Base-by-base conservation (phyloP, 2,329 filamentous ascomycete genomes). In the Clarireedia sp. region DNA sequence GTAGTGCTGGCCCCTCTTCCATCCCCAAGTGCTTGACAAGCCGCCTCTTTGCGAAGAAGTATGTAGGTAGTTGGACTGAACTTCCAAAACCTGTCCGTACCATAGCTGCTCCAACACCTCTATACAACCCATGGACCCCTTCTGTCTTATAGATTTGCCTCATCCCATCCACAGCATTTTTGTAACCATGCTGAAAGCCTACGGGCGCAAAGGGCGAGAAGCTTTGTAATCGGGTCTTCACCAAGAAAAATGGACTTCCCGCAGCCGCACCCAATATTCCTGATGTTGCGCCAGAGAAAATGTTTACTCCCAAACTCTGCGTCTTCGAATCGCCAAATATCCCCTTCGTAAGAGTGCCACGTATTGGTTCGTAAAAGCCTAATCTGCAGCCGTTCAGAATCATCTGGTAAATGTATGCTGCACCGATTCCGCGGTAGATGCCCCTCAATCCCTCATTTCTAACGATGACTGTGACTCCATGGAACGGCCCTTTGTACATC, bases 341-440 rank as follows among this genome's bases (percentile, higher is more conserved):
- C 49, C 88, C 74, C 5, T 75, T 77, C 0, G 90, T 85, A 45
- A 95, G 69, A 21, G 76, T 78, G 48, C 82, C 78, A 68, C 94
- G 89, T 73, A 97, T 82, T 5, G 94, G 94, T 70, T 99, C 94
- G 78, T 99, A 99, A 78, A 99, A 96, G 59, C 94, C 91, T 54
- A 99, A 78, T 54, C 94, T 89, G 73, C 91, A 99, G 67, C 94
- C 94, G 71, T 99, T 99, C 66, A 99, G 84, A 51, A 95, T 82
- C 67, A 97, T 83, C 75, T 99, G 94, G 75, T 99, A 99, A 68
- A 96, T 78, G 72, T 97, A 99, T 63, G 94, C 94, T 68, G 87
- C 91, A 21, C 89, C 89, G 56, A 99, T 79, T 54, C 94, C 94
- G 58, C 92, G 84, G 72, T 97, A 89, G 62, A 97, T 80, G 52